Percentiles rank a stretch among this genome's conserved stretches.
Evolutionary conservation across 306 rosid genomes (phyloP).

Genomic region (Casuarina equisetifolia): DNA sequence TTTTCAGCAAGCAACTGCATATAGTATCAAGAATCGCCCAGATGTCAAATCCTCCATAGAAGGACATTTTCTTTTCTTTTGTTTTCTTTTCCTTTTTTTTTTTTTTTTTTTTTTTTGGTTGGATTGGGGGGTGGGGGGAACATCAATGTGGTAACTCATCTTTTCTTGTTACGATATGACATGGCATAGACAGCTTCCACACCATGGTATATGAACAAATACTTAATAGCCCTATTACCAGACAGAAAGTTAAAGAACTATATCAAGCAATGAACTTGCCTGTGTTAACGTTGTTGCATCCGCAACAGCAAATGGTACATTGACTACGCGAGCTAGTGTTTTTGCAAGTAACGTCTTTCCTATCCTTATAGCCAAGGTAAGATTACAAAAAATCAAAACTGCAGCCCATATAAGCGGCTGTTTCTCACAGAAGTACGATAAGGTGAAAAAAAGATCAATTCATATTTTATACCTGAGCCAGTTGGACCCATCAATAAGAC

Average conservation of each 20-base stretch:
- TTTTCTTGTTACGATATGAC: neutral
- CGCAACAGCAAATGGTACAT: conserved; percentile 71
- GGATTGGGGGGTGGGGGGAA: neutral
- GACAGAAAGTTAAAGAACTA: neutral
- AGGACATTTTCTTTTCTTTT: neutral
- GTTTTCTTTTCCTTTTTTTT: neutral
- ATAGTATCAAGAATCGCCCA: neutral
- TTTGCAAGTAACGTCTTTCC: conserved; percentile 81
- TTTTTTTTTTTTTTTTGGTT: too few relatives aligned
- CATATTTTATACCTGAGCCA: conserved; percentile 57
- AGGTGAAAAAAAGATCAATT: neutral
- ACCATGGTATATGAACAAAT: neutral
- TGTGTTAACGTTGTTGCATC: conserved; percentile 77
- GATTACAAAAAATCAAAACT: conserved; percentile 10
- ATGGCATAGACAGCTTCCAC: neutral
- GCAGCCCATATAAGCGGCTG: neutral
- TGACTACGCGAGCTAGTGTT: conserved; percentile 71
- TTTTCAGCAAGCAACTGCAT: neutral
- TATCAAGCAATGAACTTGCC: conserved; percentile 39
- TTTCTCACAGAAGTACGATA: neutral
- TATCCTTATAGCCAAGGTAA: conserved; percentile 34
- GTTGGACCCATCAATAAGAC: conserved; percentile 71
- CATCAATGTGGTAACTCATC: neutral
- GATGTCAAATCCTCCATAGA: neutral
- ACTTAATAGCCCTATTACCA: neutral